Conservation (phyloP, 495 filamentous ascomycete genomes). For the Annulohypoxylon maeteangense region DNA sequence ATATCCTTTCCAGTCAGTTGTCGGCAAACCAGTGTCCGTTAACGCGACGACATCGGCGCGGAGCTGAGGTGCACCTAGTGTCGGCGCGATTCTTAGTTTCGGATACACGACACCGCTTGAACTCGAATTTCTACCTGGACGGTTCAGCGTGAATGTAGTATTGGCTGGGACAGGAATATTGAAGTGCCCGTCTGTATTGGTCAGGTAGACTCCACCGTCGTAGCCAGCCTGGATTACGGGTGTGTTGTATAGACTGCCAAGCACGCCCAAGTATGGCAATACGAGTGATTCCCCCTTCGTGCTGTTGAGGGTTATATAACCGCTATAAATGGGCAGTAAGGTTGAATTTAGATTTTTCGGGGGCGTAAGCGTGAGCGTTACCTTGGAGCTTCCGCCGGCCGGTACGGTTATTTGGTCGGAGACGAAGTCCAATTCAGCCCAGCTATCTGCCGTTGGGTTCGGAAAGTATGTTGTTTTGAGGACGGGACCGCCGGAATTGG, state of each 20-base stretch:
- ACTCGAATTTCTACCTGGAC: background rate
- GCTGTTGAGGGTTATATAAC: slow-evolving; percentile 6
- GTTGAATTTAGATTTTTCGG: background rate
- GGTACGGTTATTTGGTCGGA: background rate
- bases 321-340: background rate
- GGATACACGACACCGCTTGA: background rate
- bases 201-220: background rate
- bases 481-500: background rate
- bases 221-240: background rate
- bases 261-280: background rate
- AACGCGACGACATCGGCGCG: background rate
- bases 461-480: background rate
- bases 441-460: background rate
- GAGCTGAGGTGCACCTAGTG: background rate
- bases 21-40: background rate
- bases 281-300: background rate
- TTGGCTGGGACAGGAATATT: background rate
- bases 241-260: background rate
- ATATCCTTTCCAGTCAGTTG: background rate
- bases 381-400: background rate
- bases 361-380: background rate
- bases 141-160: slow-evolving; percentile 1
- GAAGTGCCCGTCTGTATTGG: background rate
- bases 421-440: background rate
- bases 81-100: background rate